Conservation (phyloP, 106 monocot genomes). For the Acorus gramineus region DNA sequence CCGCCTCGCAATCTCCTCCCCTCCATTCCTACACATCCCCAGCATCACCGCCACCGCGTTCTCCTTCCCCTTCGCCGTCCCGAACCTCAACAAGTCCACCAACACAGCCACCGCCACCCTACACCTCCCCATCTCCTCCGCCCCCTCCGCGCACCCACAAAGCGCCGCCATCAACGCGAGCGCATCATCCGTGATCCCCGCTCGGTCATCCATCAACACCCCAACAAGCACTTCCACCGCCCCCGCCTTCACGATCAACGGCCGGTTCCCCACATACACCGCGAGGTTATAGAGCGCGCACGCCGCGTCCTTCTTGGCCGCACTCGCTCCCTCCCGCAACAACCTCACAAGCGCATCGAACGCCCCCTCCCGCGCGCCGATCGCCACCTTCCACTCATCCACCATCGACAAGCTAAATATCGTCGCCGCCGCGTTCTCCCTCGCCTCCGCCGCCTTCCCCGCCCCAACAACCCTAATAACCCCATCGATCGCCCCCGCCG, state of each 20-base stretch:
- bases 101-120: constrained; percentile 15
- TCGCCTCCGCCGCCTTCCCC: constrained; percentile 25
- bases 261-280: constrained; percentile 7
- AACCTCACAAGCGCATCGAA: constrained; percentile 21
- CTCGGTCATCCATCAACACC: constrained; percentile 34
- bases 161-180: constrained; percentile 26
- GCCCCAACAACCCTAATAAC: constrained; percentile 18
- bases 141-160: constrained; percentile 28
- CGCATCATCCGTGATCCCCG: constrained; percentile 35
- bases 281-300: constrained; percentile 28
- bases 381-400: constrained; percentile 25
- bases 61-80: constrained; percentile 50
- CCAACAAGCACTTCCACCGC: constrained; percentile 29
- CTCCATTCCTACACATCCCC: constrained; percentile 35
- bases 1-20: constrained; percentile 31
- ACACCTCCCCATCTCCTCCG: constrained; percentile 22
- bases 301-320: constrained; percentile 34
- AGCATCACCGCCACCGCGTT: constrained; percentile 22
- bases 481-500: constrained; percentile 25
- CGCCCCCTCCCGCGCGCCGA: constrained; percentile 24
- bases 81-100: constrained; percentile 34
- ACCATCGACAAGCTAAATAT: constrained; percentile 32
- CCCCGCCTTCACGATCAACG: constrained; percentile 15
- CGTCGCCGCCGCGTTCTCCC: constrained; percentile 50
- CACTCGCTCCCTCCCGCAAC: constrained; percentile 16